Evolutionary conservation across 805 yeast species (phyloP).

Genomic region (Teunomyces kruisii): DNA sequence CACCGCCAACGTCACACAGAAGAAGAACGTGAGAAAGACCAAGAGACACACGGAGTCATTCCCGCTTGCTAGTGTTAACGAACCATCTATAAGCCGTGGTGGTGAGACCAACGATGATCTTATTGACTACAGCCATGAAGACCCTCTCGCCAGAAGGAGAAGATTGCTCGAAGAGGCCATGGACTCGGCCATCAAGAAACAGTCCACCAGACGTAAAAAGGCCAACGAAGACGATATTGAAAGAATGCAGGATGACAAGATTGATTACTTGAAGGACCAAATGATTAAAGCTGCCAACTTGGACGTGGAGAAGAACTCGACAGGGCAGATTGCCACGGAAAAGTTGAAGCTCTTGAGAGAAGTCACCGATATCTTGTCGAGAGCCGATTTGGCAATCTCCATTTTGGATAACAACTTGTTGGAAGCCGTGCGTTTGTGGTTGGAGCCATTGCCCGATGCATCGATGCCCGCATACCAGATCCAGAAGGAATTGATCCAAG

Average conservation of each 20-base stretch:
- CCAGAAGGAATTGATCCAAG: slow-evolving; percentile 79
- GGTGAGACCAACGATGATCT: slow-evolving; percentile 8
- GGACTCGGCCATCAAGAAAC: slow-evolving; percentile 70
- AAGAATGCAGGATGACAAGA: slow-evolving; percentile 89
- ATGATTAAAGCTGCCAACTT: slow-evolving; percentile 87
- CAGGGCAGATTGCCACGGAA: slow-evolving; percentile 68
- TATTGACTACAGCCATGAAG: slow-evolving; percentile 26
- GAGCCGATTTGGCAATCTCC: slow-evolving; percentile 86
- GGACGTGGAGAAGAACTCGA: slow-evolving; percentile 61
- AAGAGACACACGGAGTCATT: slow-evolving; percentile 11
- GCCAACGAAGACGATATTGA: slow-evolving; percentile 93
- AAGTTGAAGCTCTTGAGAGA: slow-evolving; percentile 78
- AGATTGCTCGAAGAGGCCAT: slow-evolving; percentile 78
- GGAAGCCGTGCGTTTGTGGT: slow-evolving; percentile 94
- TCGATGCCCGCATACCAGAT: slow-evolving; percentile 97
- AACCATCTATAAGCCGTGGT: slow-evolving; percentile 5
- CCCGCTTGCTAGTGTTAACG: neutral
- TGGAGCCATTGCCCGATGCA: slow-evolving; percentile 97
- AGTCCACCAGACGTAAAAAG: slow-evolving; percentile 58
- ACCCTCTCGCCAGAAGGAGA: slow-evolving; percentile 51
- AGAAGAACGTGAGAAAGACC: slow-evolving; percentile 28
- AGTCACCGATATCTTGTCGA: slow-evolving; percentile 72
- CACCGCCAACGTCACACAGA: slow-evolving; percentile 18
- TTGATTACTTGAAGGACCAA: slow-evolving; percentile 74
- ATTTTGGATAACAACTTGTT: slow-evolving; percentile 90